Conservation (phyloP, 1,284 basidiomycete species). For the Austroboletus niveus region DNA sequence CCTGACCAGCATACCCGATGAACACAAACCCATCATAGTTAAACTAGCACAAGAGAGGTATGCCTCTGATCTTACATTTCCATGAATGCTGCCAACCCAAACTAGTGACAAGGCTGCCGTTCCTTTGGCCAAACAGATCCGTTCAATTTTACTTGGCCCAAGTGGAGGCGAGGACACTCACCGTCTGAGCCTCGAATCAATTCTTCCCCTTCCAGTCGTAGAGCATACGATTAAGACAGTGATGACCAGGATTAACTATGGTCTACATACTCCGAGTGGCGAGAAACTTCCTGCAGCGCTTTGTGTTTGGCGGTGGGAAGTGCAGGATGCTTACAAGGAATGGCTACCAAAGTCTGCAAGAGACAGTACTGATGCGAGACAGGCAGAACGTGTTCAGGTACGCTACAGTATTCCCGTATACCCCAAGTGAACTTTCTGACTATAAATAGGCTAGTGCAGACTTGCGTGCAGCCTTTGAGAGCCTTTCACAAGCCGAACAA, state of each 20-base stretch:
- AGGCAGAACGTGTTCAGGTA: conserved; percentile 67
- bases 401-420: conserved; percentile 16
- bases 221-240: conserved; percentile 61
- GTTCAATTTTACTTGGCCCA: conserved; percentile 53
- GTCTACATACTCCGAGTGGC: conserved; percentile 52
- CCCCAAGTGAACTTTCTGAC: conserved; percentile 1
- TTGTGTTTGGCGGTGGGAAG: conserved; percentile 89
- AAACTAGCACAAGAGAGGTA: conserved; percentile 83
- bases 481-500: conserved; percentile 54
- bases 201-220: conserved; percentile 49
- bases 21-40: conserved; percentile 71
- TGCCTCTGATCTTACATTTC: conserved; percentile 13
- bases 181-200: conserved; percentile 22
- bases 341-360: conserved; percentile 71
- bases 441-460: conserved; percentile 56
- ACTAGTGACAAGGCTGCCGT: conserved; percentile 65
- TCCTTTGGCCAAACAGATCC: conserved; percentile 63
- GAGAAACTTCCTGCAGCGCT: conserved; percentile 56
- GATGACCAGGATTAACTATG: conserved; percentile 71
- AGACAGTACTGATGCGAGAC: conserved; percentile 64
- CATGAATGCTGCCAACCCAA: conserved; percentile 8
- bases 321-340: conserved; percentile 51
- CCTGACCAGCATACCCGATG: conserved; percentile 58
- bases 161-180: conserved; percentile 51
- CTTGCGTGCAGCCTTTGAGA: conserved; percentile 51